These are phyloP conservation scores for Phytopythium chamaehyphon DNA, from an alignment of 352 stramenopile species.

Conservation along the genomic window DNA sequence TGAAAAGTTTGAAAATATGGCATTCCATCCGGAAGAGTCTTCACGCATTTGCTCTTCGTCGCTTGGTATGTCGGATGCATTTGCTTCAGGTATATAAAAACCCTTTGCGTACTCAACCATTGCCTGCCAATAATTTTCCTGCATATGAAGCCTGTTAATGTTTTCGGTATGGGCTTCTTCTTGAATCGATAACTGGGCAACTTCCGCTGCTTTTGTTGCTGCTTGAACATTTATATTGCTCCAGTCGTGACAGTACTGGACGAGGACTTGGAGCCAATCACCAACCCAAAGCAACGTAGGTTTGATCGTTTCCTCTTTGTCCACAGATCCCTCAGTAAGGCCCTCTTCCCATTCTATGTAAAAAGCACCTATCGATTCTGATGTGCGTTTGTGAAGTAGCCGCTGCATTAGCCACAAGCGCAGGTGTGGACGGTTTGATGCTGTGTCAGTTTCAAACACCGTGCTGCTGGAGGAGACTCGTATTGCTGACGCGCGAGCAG, in stretches of 20 bases:
- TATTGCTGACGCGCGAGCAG: not conserved
- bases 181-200: not conserved
- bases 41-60: no score
- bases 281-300: not conserved
- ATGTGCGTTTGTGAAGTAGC: not conserved
- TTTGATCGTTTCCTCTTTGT: not conserved
- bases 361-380: not conserved
- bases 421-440: not conserved
- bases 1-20: no score
- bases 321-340: not conserved
- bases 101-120: no score
- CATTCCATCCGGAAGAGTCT: no score
- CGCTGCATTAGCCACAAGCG: not conserved
- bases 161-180: not conserved
- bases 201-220: not conserved
- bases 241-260: not conserved
- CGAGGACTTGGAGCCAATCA: constrained; percentile 2
- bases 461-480: not conserved
- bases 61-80: no score
- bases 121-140: no score
- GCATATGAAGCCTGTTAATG: not conserved
- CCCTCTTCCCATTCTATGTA: constrained; percentile 5
- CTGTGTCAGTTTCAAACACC: not conserved
- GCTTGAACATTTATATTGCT: not conserved
- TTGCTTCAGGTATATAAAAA: no score